A percentile compares a stretch with the other conserved stretches of the same genome.
These are phyloP conservation scores for Trichoderma reesei DNA, from an alignment of 495 filamentous ascomycete genomes.

Conservation along the genomic window DNA sequence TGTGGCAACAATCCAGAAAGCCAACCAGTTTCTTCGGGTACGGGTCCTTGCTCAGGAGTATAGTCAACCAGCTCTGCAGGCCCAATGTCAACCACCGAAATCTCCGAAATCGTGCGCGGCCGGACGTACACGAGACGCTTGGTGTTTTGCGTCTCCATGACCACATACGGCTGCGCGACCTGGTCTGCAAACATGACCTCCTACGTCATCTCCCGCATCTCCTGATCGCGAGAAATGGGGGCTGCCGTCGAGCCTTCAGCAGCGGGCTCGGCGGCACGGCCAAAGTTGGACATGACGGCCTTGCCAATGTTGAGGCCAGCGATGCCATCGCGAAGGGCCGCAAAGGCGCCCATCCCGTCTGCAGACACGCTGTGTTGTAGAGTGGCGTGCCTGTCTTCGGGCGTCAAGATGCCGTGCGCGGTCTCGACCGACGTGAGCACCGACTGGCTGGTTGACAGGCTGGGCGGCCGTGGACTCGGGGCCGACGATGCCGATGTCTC, in stretches of 20 bases:
- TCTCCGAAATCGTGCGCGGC: not conserved
- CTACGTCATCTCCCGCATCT: slow-evolving; percentile 27
- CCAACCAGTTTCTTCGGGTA: not conserved
- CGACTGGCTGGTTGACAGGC: slow-evolving; percentile 28
- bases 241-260: not conserved
- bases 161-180: slow-evolving; percentile 2
- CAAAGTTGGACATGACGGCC: slow-evolving; percentile 15
- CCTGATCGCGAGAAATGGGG: slow-evolving; percentile 16
- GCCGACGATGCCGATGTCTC: slow-evolving; percentile 8
- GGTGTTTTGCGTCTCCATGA: slow-evolving; percentile 1
- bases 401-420: slow-evolving; percentile 31
- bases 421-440: slow-evolving; percentile 32
- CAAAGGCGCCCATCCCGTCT: slow-evolving; percentile 30
- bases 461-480: slow-evolving; percentile 26
- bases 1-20: too few species aligned
- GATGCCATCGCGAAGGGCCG: slow-evolving; percentile 38
- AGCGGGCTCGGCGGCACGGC: slow-evolving; percentile 9
- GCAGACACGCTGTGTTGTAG: slow-evolving; percentile 33
- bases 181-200: slow-evolving; percentile 3
- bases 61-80: not conserved
- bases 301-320: slow-evolving; percentile 34
- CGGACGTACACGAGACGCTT: not conserved
- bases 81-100: not conserved
- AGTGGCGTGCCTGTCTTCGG: slow-evolving; percentile 21
- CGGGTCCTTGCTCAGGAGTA: not conserved